Conservation (phyloP, 1,284 basidiomycete genomes). For the Cryptococcus wingfieldii region DNA sequence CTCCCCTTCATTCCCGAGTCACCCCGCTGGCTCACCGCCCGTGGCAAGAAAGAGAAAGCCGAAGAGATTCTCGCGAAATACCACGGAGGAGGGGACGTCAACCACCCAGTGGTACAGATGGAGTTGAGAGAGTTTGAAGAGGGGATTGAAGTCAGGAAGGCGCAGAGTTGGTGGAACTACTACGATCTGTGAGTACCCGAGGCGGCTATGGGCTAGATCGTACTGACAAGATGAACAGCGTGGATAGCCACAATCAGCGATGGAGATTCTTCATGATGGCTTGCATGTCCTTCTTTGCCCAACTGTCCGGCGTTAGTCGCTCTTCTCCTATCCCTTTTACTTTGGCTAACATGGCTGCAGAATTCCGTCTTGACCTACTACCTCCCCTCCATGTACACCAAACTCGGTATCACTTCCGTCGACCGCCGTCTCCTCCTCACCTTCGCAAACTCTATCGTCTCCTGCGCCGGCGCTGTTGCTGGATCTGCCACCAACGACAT, state of each 20-base stretch:
- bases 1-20: constrained; percentile 26
- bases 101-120: constrained; percentile 22
- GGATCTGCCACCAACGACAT: constrained; percentile 25
- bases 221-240: constrained; percentile 1
- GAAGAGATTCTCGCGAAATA: constrained; percentile 21
- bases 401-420: constrained; percentile 21
- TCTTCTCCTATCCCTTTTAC: background rate
- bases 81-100: constrained; percentile 22
- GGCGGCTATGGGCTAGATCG: background rate
- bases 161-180: constrained; percentile 55
- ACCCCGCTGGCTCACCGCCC: constrained; percentile 24
- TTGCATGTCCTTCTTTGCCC: constrained; percentile 26
- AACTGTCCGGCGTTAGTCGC: constrained; percentile 19
- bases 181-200: constrained; percentile 8
- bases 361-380: constrained; percentile 23
- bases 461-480: constrained; percentile 17
- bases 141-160: constrained; percentile 27
- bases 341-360: background rate
- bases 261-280: constrained; percentile 25
- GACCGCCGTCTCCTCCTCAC: constrained; percentile 23
- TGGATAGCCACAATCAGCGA: constrained; percentile 15
- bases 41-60: constrained; percentile 18
- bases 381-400: constrained; percentile 19
- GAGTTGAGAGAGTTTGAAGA: constrained; percentile 24
- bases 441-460: constrained; percentile 26